These are phyloP conservation scores for Paramecium octaurelia DNA, from an alignment of 73 alveolate species.

Conservation along the genomic window DNA sequence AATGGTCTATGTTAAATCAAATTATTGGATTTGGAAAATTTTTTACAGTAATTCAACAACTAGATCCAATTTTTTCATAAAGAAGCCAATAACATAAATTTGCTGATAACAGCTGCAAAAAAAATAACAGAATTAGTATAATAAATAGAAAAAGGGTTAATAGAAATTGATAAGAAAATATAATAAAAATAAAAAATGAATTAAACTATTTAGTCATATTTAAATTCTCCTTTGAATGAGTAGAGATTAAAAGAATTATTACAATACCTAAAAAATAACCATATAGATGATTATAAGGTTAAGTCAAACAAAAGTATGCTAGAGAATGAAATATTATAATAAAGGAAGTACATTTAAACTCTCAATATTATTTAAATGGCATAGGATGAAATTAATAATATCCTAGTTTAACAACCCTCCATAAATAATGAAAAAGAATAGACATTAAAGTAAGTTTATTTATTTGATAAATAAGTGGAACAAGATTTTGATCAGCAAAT, in stretches of 20 bases:
- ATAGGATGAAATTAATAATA: neutral
- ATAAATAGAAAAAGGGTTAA: neutral
- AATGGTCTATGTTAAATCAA: neutral
- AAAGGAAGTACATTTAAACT: neutral
- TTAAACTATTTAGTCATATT: neutral
- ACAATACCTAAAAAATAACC: neutral
- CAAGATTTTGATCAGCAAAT: neutral
- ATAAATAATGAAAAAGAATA: too few relatives aligned
- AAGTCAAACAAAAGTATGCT: neutral
- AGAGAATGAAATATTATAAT: neutral
- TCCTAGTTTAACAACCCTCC: neutral
- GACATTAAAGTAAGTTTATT: neutral
- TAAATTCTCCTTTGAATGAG: neutral
- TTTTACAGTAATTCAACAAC: neutral
- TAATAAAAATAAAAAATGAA: neutral
- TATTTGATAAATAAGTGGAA: neutral
- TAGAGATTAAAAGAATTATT: neutral
- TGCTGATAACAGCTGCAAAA: neutral
- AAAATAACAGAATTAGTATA: neutral
- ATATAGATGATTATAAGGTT: neutral
- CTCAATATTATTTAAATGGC: neutral
- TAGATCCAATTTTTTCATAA: neutral
- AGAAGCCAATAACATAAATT: neutral
- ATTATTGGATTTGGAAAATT: neutral
- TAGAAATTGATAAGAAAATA: neutral